Evolutionary conservation across 345 rosid species (phyloP).

Genomic region (Angophora floribunda): DNA sequence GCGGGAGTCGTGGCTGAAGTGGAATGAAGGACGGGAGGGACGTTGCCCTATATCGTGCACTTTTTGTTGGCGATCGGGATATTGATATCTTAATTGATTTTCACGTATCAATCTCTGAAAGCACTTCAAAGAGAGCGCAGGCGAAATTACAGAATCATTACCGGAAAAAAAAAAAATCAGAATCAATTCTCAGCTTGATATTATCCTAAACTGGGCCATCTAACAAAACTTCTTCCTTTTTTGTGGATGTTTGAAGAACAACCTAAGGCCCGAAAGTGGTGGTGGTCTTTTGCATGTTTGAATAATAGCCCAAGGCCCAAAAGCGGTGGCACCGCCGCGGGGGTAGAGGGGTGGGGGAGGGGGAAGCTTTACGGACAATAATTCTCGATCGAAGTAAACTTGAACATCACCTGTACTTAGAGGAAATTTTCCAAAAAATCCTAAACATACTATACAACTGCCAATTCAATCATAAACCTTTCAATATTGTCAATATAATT

Average conservation of each 20-base stretch:
- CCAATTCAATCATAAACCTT: too few species aligned
- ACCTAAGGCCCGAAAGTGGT: background rate
- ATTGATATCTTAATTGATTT: background rate
- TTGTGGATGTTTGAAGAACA: background rate
- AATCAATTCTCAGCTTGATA: too few species aligned
- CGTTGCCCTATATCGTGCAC: too few species aligned
- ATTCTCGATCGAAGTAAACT: background rate
- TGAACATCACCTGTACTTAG: too few species aligned
- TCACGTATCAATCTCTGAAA: background rate
- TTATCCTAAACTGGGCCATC: too few species aligned
- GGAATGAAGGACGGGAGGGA: too few species aligned
- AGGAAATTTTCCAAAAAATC: too few species aligned
- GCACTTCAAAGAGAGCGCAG: background rate
- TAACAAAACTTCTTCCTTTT: background rate
- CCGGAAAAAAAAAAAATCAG: too few species aligned
- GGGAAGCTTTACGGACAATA: background rate
- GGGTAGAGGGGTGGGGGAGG: background rate
- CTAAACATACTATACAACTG: too few species aligned
- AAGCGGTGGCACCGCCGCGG: background rate
- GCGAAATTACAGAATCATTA: background rate
- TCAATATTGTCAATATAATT: too few species aligned
- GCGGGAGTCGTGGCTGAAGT: too few species aligned
- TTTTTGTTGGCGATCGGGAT: background rate
- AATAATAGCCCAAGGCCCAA: background rate
- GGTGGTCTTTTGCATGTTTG: background rate